Evolutionary conservation across 2,329 filamentous ascomycete species (phyloP), one percentile per base, ranked within the genome.

Genomic region (Clonostachys chloroleuca): DNA sequence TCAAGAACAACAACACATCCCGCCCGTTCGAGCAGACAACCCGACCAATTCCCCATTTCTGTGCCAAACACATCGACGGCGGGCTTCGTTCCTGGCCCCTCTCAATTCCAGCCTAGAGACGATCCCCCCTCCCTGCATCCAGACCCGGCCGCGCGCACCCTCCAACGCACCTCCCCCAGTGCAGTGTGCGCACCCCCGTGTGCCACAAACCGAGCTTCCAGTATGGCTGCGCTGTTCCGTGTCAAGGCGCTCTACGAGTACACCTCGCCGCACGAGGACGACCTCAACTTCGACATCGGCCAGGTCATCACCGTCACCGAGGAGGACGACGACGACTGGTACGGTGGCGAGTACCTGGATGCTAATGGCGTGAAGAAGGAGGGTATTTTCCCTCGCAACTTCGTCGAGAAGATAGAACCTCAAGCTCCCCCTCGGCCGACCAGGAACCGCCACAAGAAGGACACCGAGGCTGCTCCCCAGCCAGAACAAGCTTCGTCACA

Each of bases 181-280:
- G 24, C 24, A 10, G 24, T 30, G 24, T 30, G 24, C 24, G 24
- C 24, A 30, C 40, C 16, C 16, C 40, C 13, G 12, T 6, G 17
- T 17, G 17, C 17, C 40, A 40, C 37, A n/a, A 18, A 18, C 16
- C 40, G 40, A 18, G 17, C 16, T 17, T 24, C 40, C 72, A 78
- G 68, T 64, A 92, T 92, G 87, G 75, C 85, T 66, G 76, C 77
- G 58, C 83, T 84, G 51, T 96, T 96, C 78, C 95, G 89, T 72
- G 94, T 99, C 75, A 95, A 92, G 78, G 90, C 94, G 57, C 72
- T 97, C 63, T 99, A 87, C 75, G 92, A 97, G 66, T 99, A 99
- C 74, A 76, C 80, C 64, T 97, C 94, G 56, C 81, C 82, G 52
- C 92, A 99, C 67, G 91, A 96, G 58, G 94, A 99, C 69, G 94